A percentile compares a stretch with the other conserved stretches of the same genome.
Conservation (phyloP, 208 protist genomes). For the Tritrichomonas musculus region DNA sequence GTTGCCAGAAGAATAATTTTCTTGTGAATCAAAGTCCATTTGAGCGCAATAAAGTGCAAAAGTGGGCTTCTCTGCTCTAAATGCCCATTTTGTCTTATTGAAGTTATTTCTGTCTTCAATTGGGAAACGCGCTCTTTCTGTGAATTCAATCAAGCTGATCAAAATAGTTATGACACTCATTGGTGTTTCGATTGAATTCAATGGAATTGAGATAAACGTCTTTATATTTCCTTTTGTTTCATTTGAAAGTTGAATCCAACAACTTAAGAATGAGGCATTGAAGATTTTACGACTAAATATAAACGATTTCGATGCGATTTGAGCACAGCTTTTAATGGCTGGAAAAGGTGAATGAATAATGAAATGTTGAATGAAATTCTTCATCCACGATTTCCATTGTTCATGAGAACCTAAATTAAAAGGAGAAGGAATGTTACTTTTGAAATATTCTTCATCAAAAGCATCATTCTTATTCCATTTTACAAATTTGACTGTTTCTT, state of each 20-base stretch:
- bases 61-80: not conserved
- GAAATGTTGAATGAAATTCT: not conserved
- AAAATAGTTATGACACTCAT: not conserved
- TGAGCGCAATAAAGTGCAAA: slow-evolving; percentile 12
- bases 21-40: not conserved
- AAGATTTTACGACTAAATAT: not conserved
- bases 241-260: not conserved
- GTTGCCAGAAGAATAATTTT: not conserved
- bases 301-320: not conserved
- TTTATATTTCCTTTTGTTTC: not conserved
- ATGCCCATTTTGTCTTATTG: not conserved
- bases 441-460: not conserved
- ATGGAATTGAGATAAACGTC: not conserved
- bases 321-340: not conserved
- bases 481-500: not conserved
- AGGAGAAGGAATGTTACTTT: not conserved
- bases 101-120: not conserved
- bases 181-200: not conserved
- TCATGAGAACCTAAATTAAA: not conserved
- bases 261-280: not conserved
- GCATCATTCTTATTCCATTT: not conserved
- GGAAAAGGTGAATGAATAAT: not conserved
- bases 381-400: slow-evolving; percentile 26
- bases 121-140: not conserved
- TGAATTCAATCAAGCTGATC: slow-evolving; percentile 25